phyloP scores from a whole-genome alignment of 345 rosid species.

The Syzygium aqueum region DNA sequence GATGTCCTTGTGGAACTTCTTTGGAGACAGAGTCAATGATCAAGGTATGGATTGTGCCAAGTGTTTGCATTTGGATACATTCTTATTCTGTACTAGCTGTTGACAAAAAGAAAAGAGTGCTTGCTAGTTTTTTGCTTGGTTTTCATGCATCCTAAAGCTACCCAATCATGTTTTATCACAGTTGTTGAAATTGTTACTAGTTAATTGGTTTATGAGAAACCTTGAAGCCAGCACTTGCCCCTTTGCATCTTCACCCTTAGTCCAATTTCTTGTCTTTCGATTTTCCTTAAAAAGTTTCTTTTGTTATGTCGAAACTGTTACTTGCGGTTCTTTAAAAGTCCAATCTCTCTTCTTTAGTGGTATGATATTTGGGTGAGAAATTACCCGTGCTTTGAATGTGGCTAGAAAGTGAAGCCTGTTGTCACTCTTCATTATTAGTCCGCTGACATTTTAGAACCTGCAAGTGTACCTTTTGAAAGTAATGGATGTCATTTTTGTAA shows the following conservation, averaged over 20 bases:
- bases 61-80: neutral
- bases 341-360: neutral
- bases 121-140: neutral
- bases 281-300: neutral
- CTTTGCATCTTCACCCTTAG: neutral
- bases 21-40: slow-evolving; percentile 67
- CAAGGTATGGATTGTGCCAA: slow-evolving; percentile 28
- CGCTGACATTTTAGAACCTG: neutral
- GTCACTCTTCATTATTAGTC: neutral
- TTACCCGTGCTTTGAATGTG: neutral
- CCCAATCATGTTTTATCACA: neutral
- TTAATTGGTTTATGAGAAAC: neutral
- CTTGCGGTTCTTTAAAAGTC: neutral
- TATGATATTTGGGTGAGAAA: neutral
- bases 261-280: neutral
- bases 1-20: slow-evolving; percentile 88
- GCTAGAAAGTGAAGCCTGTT: neutral
- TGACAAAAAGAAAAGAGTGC: neutral
- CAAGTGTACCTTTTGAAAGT: neutral
- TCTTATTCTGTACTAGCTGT: neutral
- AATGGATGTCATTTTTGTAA: neutral
- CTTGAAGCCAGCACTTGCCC: neutral
- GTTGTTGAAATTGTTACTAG: neutral
- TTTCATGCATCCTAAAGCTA: neutral
- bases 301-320: neutral